Evolutionary conservation across 345 rosid species (phyloP).

Genomic region (Psidium guajava): DNA sequence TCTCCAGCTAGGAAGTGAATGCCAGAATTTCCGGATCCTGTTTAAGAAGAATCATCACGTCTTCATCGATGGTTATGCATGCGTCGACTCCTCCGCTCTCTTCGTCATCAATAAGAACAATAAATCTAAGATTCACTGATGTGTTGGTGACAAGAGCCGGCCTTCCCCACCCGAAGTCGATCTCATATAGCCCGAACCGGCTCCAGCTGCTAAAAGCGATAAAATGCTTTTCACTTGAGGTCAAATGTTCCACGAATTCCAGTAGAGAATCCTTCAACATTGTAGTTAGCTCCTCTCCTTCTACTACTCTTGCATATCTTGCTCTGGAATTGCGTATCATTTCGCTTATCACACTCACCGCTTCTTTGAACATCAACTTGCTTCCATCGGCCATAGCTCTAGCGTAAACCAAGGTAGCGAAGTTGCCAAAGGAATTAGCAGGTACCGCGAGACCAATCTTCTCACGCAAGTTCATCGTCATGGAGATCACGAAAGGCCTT

Average conservation of each 20-base stretch:
- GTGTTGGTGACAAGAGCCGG: conserved; percentile 27
- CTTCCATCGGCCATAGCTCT: no score
- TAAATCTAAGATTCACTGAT: conserved; percentile 9
- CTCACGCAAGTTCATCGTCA: no score
- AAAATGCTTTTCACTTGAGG: background rate
- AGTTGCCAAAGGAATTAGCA: background rate
- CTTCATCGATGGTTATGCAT: conserved; percentile 22
- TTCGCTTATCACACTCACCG: background rate
- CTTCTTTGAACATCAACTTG: background rate
- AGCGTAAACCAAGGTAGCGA: background rate
- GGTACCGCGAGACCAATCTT: no score
- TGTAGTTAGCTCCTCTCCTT: background rate
- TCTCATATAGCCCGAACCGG: conserved; percentile 22
- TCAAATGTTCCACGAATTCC: background rate
- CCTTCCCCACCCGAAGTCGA: conserved; percentile 47
- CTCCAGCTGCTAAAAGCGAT: conserved; percentile 21
- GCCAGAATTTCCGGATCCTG: background rate
- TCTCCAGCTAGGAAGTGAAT: no score
- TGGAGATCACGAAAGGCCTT: no score
- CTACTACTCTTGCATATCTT: background rate
- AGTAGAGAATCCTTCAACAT: background rate
- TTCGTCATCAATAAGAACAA: conserved; percentile 23
- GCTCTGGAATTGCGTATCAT: background rate
- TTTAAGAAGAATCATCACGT: background rate
- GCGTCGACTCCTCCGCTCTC: conserved; percentile 31